Conservation (phyloP, 306 rosid genomes). For the Spatholobus suberectus region DNA sequence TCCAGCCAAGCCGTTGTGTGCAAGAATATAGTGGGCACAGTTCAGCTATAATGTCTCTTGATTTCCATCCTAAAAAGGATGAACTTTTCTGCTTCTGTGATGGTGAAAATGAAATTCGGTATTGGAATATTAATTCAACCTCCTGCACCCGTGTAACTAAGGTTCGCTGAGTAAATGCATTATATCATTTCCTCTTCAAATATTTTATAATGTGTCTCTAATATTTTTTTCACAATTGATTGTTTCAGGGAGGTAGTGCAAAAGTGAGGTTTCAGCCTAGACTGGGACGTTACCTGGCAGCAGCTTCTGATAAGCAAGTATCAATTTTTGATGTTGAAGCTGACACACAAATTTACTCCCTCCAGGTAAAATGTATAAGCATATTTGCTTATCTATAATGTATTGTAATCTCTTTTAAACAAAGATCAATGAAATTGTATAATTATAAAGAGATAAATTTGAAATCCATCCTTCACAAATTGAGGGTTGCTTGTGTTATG, state of each 20-base stretch:
- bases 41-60: conserved; percentile 58
- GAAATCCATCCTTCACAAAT: conserved; percentile 1
- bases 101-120: conserved; percentile 53
- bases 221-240: conserved; percentile 23
- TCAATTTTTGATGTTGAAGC: conserved; percentile 58
- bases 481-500: not conserved
- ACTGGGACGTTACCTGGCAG: conserved; percentile 51
- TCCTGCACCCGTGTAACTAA: conserved; percentile 48
- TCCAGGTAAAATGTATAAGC: conserved; percentile 46
- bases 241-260: conserved; percentile 55
- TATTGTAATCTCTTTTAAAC: not conserved
- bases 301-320: conserved; percentile 58
- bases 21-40: conserved; percentile 52
- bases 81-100: conserved; percentile 62
- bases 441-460: not conserved
- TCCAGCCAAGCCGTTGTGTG: conserved; percentile 58
- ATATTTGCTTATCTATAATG: conserved; percentile 9
- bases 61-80: conserved; percentile 67
- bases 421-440: not conserved
- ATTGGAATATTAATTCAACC: conserved; percentile 52
- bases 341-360: conserved; percentile 44
- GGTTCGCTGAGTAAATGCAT: conserved; percentile 41
- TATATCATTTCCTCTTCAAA: conserved; percentile 19
- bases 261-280: conserved; percentile 67
- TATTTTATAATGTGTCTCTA: not conserved